Evolutionary conservation across 495 filamentous ascomycete species (phyloP), one percentile per base, ranked within the genome.

Genomic region (Rhypophila decipiens): DNA sequence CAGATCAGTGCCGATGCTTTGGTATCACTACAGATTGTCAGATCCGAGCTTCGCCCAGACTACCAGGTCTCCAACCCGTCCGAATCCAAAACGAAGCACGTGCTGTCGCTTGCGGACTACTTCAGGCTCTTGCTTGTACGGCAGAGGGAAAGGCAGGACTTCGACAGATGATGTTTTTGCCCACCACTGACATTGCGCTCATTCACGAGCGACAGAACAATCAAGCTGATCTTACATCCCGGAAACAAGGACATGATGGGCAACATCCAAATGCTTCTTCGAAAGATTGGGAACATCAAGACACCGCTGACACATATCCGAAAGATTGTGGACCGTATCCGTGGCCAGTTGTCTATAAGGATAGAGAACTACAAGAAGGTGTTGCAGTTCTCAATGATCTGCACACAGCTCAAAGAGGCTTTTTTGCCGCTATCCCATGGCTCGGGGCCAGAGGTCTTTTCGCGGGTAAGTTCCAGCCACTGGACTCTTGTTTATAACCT

Each of bases 101-200:
- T 82, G 7, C 76, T 96, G n/a, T 96, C 90, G 2, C 66, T 1
- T 94, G 86, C 52, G 93, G 90, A 3, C 71, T 94, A 11, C 89
- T 94, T 50, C 79, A 84, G 36, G 75, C 84, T 33, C 71, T 91
- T 48, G 86, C 94, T 35, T 78, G 76, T 24, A 95, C 88, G 2
- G 82, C 88, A 5, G 87, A 96, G 55, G 93, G 94, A 2, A 88
- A 83, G 55, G 61, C 70, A 20, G 79, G 77, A 39, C 74, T 98
- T 3, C 82, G 87, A 18, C 85, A 89, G 56, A 86, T 87, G 53
- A 95, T 98, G 51, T 73, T 96, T 24, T 82, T 86, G 0, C 93
- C 93, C 24, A 94, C 76, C 39, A 70, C 81, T 24, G 74, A 89
- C 43, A 54, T 87, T 2, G 63, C 66, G 13, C 53, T 85, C 4